These are phyloP conservation scores for Aspergillus haitiensis DNA, from an alignment of 495 filamentous ascomycete genomes.

Conservation along the genomic window DNA sequence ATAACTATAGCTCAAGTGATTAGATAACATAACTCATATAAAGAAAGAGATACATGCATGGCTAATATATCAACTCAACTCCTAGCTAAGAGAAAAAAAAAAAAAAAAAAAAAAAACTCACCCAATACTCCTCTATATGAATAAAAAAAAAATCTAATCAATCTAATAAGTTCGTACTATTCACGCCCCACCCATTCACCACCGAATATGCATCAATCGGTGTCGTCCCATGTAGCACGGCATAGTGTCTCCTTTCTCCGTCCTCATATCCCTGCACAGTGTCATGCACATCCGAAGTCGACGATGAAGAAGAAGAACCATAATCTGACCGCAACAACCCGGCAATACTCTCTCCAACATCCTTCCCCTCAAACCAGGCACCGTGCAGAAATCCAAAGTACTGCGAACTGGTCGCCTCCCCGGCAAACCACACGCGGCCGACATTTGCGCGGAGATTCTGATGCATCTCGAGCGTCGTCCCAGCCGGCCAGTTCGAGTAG, in stretches of 20 bases:
- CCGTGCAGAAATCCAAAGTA: constrained; percentile 76
- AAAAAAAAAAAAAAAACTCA: not conserved
- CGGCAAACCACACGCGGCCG: constrained; percentile 66
- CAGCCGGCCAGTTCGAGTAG: constrained; percentile 73
- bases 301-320: not conserved
- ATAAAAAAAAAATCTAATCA: not conserved
- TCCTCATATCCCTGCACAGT: constrained; percentile 14
- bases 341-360: constrained; percentile 54
- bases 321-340: constrained; percentile 24
- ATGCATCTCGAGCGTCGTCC: constrained; percentile 65
- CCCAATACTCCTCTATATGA: too few species aligned
- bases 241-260: constrained; percentile 31
- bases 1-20: too few species aligned
- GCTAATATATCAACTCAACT: too few species aligned
- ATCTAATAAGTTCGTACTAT: constrained; percentile 15
- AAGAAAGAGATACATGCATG: too few species aligned
- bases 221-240: constrained; percentile 24
- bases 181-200: constrained; percentile 20
- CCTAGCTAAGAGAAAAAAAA: not conserved
- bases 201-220: constrained; percentile 15
- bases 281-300: not conserved
- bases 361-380: constrained; percentile 61
- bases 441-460: constrained; percentile 73
- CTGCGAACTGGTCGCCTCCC: constrained; percentile 66
- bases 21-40: too few species aligned